Evolutionary conservation across 352 stramenopile species (phyloP), one percentile per base, ranked within the genome.

Genomic region (Phytophthora pistaciae): DNA sequence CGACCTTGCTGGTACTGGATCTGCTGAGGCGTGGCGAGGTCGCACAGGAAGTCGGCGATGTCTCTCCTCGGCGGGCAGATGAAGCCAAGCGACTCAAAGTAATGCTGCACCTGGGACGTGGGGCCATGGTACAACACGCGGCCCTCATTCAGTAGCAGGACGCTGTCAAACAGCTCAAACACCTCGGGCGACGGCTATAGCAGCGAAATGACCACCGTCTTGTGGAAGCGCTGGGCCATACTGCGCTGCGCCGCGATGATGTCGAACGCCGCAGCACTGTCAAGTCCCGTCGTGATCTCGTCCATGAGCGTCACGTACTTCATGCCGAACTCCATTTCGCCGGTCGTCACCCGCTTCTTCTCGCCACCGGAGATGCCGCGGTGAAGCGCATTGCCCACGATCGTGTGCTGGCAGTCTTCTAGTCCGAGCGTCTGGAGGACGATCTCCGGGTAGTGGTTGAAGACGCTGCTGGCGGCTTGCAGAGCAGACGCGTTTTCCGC

Each of bases 261-360:
- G 25, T 70, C 56, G 16, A 55, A 70, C 3, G 56, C 64, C 20
- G 64, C 64, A 36, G 55, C 64, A 52, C 64, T 70, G 46, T 70
- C 64, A 14, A 70, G 55, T 10, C 55, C 64, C 1, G 64, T 70
- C 1, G 55, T 70, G 44, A 70, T 70, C 23, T 70, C 64, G 16
- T 70, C 64, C 55, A 70, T 70, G 16, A 70, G 33, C 3, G 46
- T 83, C 25, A 82, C 83, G 25, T 68, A 78, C 84, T 56, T 91
- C 90, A 66, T 90, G 84, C 56, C 93, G 49, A 94, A 87, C 52
- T 95, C 72, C 84, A 99, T 98, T 79, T 93, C 83, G 23, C 83
- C 85, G 0, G 75, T 81, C 11, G 86, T 93, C 62, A 92, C 79
- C 18, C 87, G 84, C 74, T 97, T 97, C 64, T 85, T 88, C 72